Base-by-base conservation (phyloP, 2,329 filamentous ascomycete species). In the Colletotrichum graminicola region DNA sequence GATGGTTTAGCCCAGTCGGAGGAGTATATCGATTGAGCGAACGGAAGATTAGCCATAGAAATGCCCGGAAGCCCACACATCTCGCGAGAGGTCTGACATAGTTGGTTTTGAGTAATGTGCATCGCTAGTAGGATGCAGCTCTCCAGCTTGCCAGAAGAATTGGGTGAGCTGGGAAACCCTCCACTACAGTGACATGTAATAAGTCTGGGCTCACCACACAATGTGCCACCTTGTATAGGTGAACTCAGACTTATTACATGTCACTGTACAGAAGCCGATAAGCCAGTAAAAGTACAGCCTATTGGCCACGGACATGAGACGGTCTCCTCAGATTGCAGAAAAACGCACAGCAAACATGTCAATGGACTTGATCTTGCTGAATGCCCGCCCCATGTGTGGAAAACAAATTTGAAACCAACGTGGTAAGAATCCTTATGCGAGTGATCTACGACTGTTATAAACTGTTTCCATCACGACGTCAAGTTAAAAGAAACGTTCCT, bases 331-430 rank as follows among this genome's bases (percentile, higher is more conserved):
- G 14, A 16, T 16, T 21, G 32, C 52, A 41, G 5, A 59, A 23
- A 36, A 43, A 45, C 26, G 59, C 62, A 57, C 56, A 60, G 61
- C 32, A 43, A 16, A 47, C 32, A 49, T 36, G 34, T 11, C 14
- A 51, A 26, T 8, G 5, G 36, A 26, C 23, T 26, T 3, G 26
- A 54, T 34, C 34, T 43, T 32, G 26, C 21, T 11, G 18, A n/a
- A 23, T 45, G 47, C 16, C 52, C 68, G 49, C 67, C 64, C 45
- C 29, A 62, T 57, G 64, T 71, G 64, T 57, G 57, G 64, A 43
- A 67, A 39, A 18, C 18, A n/a, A 5, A 14, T 26, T 52, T 67
- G 68, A 71, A 71, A 71, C 68, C 59, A 59, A 52, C 43, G 64
- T n/a, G 34, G 51, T 43, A 51, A 64, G 43, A 43, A 59, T 62